phyloP scores from a whole-genome alignment of 345 rosid genomes.

The Eucalyptus dawsonii region DNA sequence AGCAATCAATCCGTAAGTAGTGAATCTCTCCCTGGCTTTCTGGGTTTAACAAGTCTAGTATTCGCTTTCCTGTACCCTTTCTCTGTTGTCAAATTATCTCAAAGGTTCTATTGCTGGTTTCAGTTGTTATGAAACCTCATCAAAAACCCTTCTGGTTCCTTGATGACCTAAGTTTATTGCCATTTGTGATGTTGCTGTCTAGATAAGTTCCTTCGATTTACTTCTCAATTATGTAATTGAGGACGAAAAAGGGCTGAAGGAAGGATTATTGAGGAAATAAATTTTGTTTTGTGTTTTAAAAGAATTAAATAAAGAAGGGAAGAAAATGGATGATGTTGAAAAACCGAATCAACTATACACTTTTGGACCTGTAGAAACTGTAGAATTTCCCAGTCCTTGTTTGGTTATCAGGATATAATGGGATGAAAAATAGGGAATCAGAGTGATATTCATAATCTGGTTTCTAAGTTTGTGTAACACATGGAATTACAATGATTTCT shows the following conservation, averaged over 20 bases:
- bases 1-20: constrained; percentile 73
- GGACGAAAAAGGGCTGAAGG: neutral
- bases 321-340: neutral
- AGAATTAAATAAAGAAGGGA: neutral
- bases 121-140: neutral
- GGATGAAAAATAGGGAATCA: neutral
- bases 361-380: neutral
- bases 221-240: neutral
- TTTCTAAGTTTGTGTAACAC: neutral
- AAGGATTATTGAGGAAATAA: neutral
- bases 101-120: neutral
- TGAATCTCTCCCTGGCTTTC: neutral
- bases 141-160: neutral
- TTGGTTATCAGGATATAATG: neutral
- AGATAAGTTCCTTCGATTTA: neutral
- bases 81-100: neutral
- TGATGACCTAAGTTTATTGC: neutral
- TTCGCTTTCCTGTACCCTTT: neutral
- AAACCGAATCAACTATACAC: neutral
- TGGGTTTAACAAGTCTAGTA: neutral
- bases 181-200: neutral
- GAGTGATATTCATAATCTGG: neutral
- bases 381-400: neutral
- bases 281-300: neutral
- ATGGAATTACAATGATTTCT: neutral